phyloP scores from a whole-genome alignment of 257 asterid species.

The Avicennia marina region DNA sequence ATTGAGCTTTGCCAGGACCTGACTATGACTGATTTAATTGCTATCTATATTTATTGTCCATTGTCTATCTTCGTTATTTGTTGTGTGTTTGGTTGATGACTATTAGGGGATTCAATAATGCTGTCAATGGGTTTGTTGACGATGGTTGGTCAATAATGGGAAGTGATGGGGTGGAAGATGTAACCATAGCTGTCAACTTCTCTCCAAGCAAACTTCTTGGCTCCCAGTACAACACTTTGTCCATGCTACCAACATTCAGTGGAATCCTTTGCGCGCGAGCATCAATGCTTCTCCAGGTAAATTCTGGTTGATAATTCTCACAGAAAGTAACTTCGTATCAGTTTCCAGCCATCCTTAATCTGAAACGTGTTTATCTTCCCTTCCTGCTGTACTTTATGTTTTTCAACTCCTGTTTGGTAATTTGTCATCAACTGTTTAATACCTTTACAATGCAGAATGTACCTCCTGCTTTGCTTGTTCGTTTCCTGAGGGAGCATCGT shows the following conservation, averaged over 20 bases:
- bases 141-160: conserved; percentile 93
- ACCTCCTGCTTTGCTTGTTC: too few species aligned
- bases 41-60: too few species aligned
- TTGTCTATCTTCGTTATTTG: neutral
- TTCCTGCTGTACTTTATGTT: too few species aligned
- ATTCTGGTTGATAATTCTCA: neutral
- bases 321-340: too few species aligned
- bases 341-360: too few species aligned
- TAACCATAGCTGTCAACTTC: conserved; percentile 71
- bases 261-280: conserved; percentile 94
- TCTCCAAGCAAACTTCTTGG: conserved; percentile 80
- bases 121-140: conserved; percentile 88
- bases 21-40: too few species aligned
- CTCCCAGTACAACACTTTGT: conserved; percentile 52
- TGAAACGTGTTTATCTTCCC: too few species aligned
- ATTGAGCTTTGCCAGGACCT: too few species aligned
- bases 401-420: neutral
- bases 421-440: too few species aligned
- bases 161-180: conserved; percentile 83
- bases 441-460: conserved; percentile 51
- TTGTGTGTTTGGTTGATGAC: neutral
- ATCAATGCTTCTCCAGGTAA: conserved; percentile 93
- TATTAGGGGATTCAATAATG: conserved; percentile 86
- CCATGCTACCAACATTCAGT: conserved; percentile 75
- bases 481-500: conserved; percentile 84